These are phyloP conservation scores for Candida gorgasii DNA, from an alignment of 805 yeast species.

Conservation along the genomic window DNA sequence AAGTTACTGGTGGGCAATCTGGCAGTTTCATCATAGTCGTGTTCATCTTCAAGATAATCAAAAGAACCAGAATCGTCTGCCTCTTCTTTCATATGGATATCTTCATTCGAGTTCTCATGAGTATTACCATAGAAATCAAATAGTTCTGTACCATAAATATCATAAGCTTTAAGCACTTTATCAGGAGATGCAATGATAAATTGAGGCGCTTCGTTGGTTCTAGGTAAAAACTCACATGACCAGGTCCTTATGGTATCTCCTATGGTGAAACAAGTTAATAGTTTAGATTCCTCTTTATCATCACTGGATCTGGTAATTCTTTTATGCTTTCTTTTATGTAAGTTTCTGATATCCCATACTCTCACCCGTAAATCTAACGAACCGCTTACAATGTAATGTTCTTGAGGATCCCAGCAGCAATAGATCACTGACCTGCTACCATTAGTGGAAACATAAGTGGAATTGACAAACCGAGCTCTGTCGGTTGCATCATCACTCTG, in stretches of 20 bases:
- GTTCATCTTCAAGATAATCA: slow-evolving; percentile 13
- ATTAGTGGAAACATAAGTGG: slow-evolving; percentile 25
- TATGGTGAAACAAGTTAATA: slow-evolving; percentile 38
- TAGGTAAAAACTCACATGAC: slow-evolving; percentile 71
- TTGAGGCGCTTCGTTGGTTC: slow-evolving; percentile 33
- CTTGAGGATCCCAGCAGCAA: slow-evolving; percentile 76
- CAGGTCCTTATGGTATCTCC: slow-evolving; percentile 42
- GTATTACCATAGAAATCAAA: slow-evolving; percentile 42
- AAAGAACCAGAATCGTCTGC: slow-evolving; percentile 1
- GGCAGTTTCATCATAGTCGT: slow-evolving; percentile 9
- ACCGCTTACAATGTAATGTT: slow-evolving; percentile 64
- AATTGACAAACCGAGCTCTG: slow-evolving; percentile 26
- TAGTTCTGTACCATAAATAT: slow-evolving; percentile 40
- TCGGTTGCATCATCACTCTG: slow-evolving; percentile 30
- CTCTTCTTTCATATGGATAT: slow-evolving; percentile 16
- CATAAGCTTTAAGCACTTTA: slow-evolving; percentile 47
- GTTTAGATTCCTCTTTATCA: slow-evolving; percentile 18
- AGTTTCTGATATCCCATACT: slow-evolving; percentile 61
- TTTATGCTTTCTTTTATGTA: slow-evolving; percentile 19
- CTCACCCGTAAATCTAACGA: slow-evolving; percentile 70
- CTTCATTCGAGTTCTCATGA: slow-evolving; percentile 18
- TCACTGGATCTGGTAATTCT: slow-evolving; percentile 29
- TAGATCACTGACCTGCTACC: slow-evolving; percentile 52
- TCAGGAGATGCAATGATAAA: slow-evolving; percentile 81
- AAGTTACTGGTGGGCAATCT: slow-evolving; percentile 4